Percentiles rank a stretch among this genome's conserved stretches.
phyloP scores from a whole-genome alignment of 495 filamentous ascomycete species.

The Aspergillus hancockii region DNA sequence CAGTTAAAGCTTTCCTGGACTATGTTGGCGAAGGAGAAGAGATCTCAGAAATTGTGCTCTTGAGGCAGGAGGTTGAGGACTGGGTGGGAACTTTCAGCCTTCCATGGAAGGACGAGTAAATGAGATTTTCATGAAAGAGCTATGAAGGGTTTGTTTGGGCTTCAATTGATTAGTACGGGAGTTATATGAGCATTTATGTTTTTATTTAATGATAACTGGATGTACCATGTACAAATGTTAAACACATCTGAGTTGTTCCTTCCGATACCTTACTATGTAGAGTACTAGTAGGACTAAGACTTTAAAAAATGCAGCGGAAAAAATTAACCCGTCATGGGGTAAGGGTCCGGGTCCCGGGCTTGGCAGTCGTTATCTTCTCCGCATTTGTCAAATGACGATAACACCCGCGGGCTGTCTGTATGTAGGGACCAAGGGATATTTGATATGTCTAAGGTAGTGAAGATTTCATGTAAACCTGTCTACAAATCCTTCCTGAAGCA shows the following conservation, averaged over 20 bases:
- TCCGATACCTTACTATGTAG: not conserved
- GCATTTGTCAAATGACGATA: too few species aligned
- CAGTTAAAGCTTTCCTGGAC: constrained; percentile 82
- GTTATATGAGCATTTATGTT: constrained; percentile 4
- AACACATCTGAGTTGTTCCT: constrained; percentile 10
- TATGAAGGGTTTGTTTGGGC: not conserved
- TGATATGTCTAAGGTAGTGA: too few species aligned
- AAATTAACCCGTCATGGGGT: not conserved
- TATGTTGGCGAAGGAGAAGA: constrained; percentile 81
- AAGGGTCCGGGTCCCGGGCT: not conserved
- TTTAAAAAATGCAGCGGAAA: not conserved
- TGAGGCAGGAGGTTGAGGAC: constrained; percentile 87
- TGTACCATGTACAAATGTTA: constrained; percentile 14
- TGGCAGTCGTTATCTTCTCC: too few species aligned
- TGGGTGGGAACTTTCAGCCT: constrained; percentile 93
- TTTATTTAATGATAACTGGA: constrained; percentile 14
- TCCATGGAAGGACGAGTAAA: constrained; percentile 69
- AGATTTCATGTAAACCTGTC: too few species aligned
- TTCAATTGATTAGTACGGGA: not conserved
- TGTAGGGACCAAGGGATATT: too few species aligned
- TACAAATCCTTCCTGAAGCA: too few species aligned
- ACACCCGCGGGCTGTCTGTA: too few species aligned
- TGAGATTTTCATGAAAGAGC: constrained; percentile 7
- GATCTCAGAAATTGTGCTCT: constrained; percentile 79
- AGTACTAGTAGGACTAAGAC: not conserved